Evolutionary conservation across 1,139 yeast genomes (phyloP).

Genomic region (Hansenula lynferdii): DNA sequence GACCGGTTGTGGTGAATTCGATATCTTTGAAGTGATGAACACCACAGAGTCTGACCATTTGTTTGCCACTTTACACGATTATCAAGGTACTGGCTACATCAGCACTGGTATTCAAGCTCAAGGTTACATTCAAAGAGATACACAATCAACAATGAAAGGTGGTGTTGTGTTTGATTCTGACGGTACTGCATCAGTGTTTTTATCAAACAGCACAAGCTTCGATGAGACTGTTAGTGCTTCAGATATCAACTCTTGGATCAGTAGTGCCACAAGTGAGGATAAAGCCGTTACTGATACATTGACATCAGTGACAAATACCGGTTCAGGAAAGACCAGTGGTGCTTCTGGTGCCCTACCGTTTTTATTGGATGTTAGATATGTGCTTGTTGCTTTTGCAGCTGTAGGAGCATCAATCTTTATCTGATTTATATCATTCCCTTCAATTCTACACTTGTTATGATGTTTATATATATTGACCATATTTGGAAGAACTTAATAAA

Average conservation of each 20-base stretch:
- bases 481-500: too few relatives aligned
- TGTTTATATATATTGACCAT: too few relatives aligned
- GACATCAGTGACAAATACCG: conserved; percentile 22
- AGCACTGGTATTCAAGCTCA: conserved; percentile 53
- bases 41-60: conserved; percentile 48
- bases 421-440: background rate
- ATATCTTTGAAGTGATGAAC: conserved; percentile 65
- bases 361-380: conserved; percentile 14
- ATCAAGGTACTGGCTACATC: conserved; percentile 61
- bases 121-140: conserved; percentile 50
- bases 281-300: conserved; percentile 15
- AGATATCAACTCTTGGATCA: conserved; percentile 21
- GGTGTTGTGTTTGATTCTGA: conserved; percentile 64
- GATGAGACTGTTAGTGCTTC: conserved; percentile 27
- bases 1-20: conserved; percentile 79
- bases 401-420: conserved; percentile 10
- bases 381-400: conserved; percentile 15
- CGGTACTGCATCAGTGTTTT: conserved; percentile 57
- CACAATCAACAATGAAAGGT: conserved; percentile 46
- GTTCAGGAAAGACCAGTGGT: conserved; percentile 15
- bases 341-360: conserved; percentile 9
- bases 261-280: conserved; percentile 11
- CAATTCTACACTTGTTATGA: background rate
- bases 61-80: conserved; percentile 66
- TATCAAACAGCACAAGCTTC: conserved; percentile 51